Evolutionary conservation across 73 alveolate species (phyloP), one percentile per base, ranked within the genome.

Genomic region (Paramecium bursaria): DNA sequence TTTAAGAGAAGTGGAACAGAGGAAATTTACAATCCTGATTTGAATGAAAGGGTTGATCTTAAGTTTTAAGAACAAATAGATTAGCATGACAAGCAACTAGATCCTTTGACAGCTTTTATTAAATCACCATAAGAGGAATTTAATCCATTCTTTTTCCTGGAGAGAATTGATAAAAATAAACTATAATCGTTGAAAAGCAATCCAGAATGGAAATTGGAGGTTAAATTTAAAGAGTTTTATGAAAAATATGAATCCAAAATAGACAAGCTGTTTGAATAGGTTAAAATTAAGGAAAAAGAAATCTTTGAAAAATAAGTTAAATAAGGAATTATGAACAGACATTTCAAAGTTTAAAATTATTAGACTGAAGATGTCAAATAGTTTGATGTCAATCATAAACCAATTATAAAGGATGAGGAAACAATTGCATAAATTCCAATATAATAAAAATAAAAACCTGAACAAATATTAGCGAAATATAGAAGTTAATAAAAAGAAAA

Each of bases 1-100:
- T 44, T 79, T 50, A 79, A 54, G 46, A 52, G 89, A 39, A 54
- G 85, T 42, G 89, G 89, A 0, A 79, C 89, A 10, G 89, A 79
- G 42, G 89, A 79, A 42, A 79, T 79, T 3, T 79, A 79, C 31
- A 73, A 79, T 79, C 31, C 85, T 0, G 76, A 79, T 54, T 23
- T 79, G 14, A 50, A 52, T 22, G 89, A 79, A 26, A 79, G 89
- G 42, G 47, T 79, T 19, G 89, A 79, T 55, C 73, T 14, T 4
- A 57, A 2, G 25, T 39, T 53, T 39, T 53, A 19, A 26, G 77
- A 0, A 31, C 49, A 14, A 33, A 15, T 10, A 25, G 50, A 14
- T 19, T 35, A 39, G 13, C 54, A 19, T 23, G 76, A 76, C 1
- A 54, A 79, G 15, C 7, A 19, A 22, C 42, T 17, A 3, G 48